Conservation (phyloP, 1,139 yeast genomes). For the Geotrichum reessii region DNA sequence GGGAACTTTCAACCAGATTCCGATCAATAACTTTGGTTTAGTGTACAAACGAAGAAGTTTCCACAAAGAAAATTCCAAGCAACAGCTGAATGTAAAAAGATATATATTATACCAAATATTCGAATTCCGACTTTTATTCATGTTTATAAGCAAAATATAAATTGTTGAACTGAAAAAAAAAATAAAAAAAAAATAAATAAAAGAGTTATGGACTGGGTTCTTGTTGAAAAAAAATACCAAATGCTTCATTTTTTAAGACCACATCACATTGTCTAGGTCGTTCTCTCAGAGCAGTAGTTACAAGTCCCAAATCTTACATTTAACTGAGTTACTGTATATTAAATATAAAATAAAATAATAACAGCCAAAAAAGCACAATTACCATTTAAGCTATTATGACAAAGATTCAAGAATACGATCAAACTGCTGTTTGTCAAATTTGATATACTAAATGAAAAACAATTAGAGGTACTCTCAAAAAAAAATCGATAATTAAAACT, state of each 20-base stretch:
- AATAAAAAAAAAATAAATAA: neutral
- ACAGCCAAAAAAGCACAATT: too few species aligned
- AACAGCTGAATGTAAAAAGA: conserved; percentile 2
- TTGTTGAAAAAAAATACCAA: neutral
- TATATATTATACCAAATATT: neutral
- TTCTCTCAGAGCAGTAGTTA: neutral
- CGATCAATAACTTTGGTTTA: neutral
- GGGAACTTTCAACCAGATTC: neutral
- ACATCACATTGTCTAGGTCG: neutral
- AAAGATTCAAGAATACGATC: conserved; percentile 44
- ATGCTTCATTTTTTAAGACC: neutral
- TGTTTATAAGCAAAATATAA: neutral
- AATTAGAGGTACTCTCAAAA: too few species aligned
- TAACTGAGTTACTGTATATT: too few species aligned
- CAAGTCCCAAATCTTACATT: too few species aligned
- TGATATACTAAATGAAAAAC: conserved; percentile 50
- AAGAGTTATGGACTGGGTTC: too few species aligned
- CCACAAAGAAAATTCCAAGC: conserved; percentile 9
- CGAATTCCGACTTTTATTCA: neutral
- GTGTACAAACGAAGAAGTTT: neutral
- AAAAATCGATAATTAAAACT: too few species aligned
- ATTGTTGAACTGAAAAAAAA: neutral
- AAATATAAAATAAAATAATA: too few species aligned
- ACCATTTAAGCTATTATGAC: neutral
- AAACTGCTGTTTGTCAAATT: conserved; percentile 59